These are phyloP conservation scores for Clonostachys solani DNA, from an alignment of 2,329 filamentous ascomycete genomes.

Conservation along the genomic window DNA sequence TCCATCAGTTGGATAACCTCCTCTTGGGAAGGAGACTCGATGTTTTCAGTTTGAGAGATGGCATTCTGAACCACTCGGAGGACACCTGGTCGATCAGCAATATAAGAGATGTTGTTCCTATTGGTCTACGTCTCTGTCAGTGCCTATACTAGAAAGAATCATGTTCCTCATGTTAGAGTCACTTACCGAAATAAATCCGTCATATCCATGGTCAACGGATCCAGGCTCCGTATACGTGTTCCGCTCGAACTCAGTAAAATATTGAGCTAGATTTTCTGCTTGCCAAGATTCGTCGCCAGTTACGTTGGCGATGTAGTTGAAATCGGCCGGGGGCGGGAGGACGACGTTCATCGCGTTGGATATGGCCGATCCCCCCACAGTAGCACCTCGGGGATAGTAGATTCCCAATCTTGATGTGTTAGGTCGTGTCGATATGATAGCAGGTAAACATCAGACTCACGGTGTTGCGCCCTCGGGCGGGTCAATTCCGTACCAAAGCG, in stretches of 20 bases:
- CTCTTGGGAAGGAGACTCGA: slow-evolving; percentile 10
- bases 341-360: slow-evolving; percentile 5
- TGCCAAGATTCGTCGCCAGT: slow-evolving; percentile 38
- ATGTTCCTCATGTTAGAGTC: background rate
- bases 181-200: slow-evolving; percentile 25
- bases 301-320: slow-evolving; percentile 25
- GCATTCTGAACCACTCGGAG: slow-evolving; percentile 4
- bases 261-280: slow-evolving; percentile 29
- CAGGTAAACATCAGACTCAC: background rate
- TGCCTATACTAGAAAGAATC: background rate
- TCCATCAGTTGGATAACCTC: slow-evolving; percentile 17
- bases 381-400: slow-evolving; percentile 5
- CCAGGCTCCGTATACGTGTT: slow-evolving; percentile 29
- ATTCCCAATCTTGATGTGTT: slow-evolving; percentile 1
- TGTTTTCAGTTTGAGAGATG: slow-evolving; percentile 5
- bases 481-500: background rate
- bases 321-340: slow-evolving; percentile 3
- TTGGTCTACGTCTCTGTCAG: slow-evolving; percentile 7
- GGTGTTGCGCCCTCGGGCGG: background rate
- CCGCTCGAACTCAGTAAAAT: slow-evolving; percentile 34
- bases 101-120: slow-evolving; percentile 11
- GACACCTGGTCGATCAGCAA: slow-evolving; percentile 8
- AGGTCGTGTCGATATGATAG: background rate
- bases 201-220: slow-evolving; percentile 31
- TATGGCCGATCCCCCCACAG: slow-evolving; percentile 4